These are phyloP conservation scores for Ramularia collo-cygni DNA, from an alignment of 2,329 filamentous ascomycete species.

Conservation along the genomic window DNA sequence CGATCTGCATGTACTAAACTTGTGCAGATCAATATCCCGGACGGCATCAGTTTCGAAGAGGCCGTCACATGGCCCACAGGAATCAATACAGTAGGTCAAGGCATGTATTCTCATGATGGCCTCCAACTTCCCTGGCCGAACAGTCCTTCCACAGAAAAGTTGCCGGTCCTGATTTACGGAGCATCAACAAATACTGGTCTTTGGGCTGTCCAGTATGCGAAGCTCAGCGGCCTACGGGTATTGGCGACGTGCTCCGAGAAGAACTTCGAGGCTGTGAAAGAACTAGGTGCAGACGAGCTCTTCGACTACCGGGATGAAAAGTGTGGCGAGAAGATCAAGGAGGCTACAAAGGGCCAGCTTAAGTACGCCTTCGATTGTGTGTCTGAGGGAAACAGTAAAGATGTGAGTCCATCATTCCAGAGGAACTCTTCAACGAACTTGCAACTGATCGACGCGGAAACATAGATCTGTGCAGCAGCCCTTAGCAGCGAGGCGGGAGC, in stretches of 20 bases:
- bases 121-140: conserved; percentile 7
- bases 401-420: conserved; percentile 4
- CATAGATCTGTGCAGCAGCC: conserved; percentile 19
- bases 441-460: too few species aligned
- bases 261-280: conserved; percentile 40
- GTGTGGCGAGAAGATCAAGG: conserved; percentile 36
- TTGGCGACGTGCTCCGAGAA: conserved; percentile 40
- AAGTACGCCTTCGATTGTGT: conserved; percentile 13
- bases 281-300: conserved; percentile 39
- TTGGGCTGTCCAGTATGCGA: conserved; percentile 44
- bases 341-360: conserved; percentile 11
- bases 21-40: conserved; percentile 38
- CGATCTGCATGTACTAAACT: too few species aligned
- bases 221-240: conserved; percentile 32
- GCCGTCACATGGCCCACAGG: conserved; percentile 48
- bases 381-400: conserved; percentile 9
- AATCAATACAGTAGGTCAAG: conserved; percentile 45
- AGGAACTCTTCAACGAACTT: conserved; percentile 5
- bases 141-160: background rate
- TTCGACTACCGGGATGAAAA: conserved; percentile 43
- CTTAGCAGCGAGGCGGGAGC: conserved; percentile 9
- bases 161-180: conserved; percentile 18
- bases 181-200: conserved; percentile 44
- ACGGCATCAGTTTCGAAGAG: conserved; percentile 44
- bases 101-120: conserved; percentile 30